phyloP scores from a whole-genome alignment of 2,329 filamentous ascomycete genomes.

The Ascocoryne sarcoides region DNA sequence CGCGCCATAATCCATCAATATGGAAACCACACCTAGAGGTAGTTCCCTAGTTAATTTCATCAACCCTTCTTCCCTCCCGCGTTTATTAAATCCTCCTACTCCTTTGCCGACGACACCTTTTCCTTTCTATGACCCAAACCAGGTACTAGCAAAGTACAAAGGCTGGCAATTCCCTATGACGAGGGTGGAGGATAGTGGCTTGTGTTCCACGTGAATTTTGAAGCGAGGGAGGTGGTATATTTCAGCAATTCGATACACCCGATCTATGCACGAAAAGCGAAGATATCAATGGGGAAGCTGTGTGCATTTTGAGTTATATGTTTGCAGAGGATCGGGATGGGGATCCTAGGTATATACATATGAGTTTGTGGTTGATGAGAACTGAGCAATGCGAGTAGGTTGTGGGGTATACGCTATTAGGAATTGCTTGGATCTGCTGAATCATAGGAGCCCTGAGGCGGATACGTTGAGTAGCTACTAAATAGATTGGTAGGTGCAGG shows the following conservation, averaged over 20 bases:
- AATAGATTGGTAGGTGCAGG: background rate
- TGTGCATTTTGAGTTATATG: background rate
- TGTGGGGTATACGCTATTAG: background rate
- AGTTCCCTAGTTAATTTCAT: background rate
- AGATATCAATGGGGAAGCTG: background rate
- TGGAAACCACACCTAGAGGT: background rate
- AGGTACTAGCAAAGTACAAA: background rate
- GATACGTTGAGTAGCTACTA: background rate
- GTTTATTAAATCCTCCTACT: background rate
- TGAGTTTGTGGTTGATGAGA: background rate
- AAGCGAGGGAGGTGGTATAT: background rate
- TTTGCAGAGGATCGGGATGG: background rate
- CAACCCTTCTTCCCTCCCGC: background rate
- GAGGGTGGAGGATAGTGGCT: background rate
- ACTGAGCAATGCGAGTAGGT: background rate
- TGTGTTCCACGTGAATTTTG: background rate
- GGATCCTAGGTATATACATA: background rate
- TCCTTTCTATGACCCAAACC: background rate
- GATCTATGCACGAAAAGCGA: background rate
- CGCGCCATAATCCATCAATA: background rate
- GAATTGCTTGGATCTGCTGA: background rate
- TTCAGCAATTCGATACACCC: background rate
- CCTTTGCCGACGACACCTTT: background rate
- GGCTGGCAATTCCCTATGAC: background rate
- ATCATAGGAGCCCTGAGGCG: background rate